These are phyloP conservation scores for Gaultheria prostrata DNA, from an alignment of 148 eudicot species.

Conservation along the genomic window DNA sequence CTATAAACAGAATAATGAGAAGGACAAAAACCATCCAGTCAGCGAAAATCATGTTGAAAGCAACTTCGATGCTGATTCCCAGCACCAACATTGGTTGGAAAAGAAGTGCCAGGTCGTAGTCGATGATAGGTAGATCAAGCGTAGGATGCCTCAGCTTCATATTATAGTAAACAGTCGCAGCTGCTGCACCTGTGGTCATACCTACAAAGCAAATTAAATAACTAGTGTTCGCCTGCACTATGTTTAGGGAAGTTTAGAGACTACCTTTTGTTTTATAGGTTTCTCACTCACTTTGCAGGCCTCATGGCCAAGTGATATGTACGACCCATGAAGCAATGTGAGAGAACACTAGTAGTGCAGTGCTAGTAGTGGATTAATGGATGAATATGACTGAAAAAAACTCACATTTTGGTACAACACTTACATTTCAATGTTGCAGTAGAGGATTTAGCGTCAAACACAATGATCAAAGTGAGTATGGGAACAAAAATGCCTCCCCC, in stretches of 20 bases:
- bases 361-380: not conserved
- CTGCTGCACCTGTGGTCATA: slow-evolving; percentile 96
- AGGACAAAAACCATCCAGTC: slow-evolving; percentile 96
- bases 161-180: slow-evolving; percentile 74
- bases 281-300: not conserved
- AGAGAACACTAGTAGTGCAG: not conserved
- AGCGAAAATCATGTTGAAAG: slow-evolving; percentile 81
- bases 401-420: not conserved
- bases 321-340: too few relatives aligned
- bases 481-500: slow-evolving; percentile 99
- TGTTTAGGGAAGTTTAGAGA: not conserved
- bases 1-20: slow-evolving; percentile 68
- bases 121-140: slow-evolving; percentile 82
- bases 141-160: slow-evolving; percentile 87
- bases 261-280: not conserved
- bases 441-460: slow-evolving; percentile 87
- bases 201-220: slow-evolving; percentile 48
- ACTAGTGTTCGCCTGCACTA: too few relatives aligned
- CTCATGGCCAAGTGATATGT: too few relatives aligned
- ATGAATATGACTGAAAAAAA: not conserved
- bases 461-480: slow-evolving; percentile 78
- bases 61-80: slow-evolving; percentile 85
- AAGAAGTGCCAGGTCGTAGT: slow-evolving; percentile 88
- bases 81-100: slow-evolving; percentile 97
- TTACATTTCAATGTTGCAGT: slow-evolving; percentile 84